Evolutionary conservation across 768 basidiomycete genomes (phyloP).

Genomic region (Suillus cothurnatus): DNA sequence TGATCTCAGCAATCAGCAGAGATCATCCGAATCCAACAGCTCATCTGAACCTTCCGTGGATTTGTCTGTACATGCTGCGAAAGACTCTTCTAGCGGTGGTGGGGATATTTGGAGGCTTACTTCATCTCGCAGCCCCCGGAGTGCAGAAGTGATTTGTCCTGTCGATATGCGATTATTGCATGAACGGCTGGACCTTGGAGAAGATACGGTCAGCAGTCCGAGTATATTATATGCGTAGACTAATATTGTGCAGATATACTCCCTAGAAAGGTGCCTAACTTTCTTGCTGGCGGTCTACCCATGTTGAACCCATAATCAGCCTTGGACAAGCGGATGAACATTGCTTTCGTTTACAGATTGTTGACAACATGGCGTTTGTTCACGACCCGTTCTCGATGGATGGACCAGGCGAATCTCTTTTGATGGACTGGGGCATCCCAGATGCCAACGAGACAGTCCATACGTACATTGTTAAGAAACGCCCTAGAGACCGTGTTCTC

Average conservation of each 20-base stretch:
- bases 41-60: conserved; percentile 10
- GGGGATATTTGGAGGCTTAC: conserved; percentile 42
- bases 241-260: conserved; percentile 24
- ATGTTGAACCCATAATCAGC: conserved; percentile 23
- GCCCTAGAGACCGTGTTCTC: conserved; percentile 32
- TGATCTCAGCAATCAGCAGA: not conserved
- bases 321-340: conserved; percentile 39
- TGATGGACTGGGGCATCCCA: conserved; percentile 55
- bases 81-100: conserved; percentile 14
- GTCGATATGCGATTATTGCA: conserved; percentile 30
- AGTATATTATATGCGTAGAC: conserved; percentile 2
- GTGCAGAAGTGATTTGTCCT: conserved; percentile 34
- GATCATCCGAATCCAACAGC: not conserved
- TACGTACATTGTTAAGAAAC: conserved; percentile 34
- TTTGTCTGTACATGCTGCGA: conserved; percentile 13
- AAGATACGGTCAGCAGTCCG: conserved; percentile 42
- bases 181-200: conserved; percentile 35
- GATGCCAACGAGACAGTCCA: conserved; percentile 35
- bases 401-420: conserved; percentile 40
- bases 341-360: conserved; percentile 46
- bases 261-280: conserved; percentile 28
- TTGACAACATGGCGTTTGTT: conserved; percentile 46
- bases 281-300: not conserved
- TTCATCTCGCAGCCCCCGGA: conserved; percentile 40
- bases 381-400: conserved; percentile 61